These are phyloP conservation scores for Xylaria palmicola DNA, from an alignment of 495 filamentous ascomycete species.

Conservation along the genomic window DNA sequence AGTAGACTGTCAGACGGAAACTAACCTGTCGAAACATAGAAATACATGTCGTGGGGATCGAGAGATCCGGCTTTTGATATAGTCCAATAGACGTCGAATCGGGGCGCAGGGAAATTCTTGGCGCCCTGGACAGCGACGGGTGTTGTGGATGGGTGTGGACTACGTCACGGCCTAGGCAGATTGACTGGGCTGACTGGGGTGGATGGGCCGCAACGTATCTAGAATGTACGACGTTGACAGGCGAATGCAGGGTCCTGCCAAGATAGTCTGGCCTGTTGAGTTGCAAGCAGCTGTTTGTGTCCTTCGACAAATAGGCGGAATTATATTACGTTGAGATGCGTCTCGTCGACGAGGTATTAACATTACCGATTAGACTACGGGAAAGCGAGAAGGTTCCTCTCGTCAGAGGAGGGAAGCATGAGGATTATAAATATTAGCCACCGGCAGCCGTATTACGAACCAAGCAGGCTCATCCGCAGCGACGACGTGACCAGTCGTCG, in stretches of 20 bases:
- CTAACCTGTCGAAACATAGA: conserved; percentile 33
- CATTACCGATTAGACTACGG: background rate
- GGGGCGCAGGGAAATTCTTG: background rate
- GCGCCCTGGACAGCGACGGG: background rate
- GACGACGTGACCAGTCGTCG: conserved; percentile 12
- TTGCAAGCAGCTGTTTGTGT: too few species aligned
- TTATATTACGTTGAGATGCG: background rate
- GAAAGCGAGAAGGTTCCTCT: background rate
- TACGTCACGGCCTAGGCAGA: conserved; percentile 15
- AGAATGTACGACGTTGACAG: conserved; percentile 6
- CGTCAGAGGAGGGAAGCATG: background rate
- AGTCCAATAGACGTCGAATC: conserved; percentile 5
- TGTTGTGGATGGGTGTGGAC: conserved; percentile 1
- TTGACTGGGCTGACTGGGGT: background rate
- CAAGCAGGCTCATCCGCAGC: background rate
- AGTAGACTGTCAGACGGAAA: too few species aligned
- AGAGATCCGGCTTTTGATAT: conserved; percentile 10
- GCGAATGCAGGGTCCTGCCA: conserved; percentile 14
- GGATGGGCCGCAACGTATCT: background rate
- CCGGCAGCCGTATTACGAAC: background rate
- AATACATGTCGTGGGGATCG: conserved; percentile 21
- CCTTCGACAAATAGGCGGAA: background rate
- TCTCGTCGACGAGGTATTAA: background rate
- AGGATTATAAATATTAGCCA: background rate
- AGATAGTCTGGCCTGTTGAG: too few species aligned